These are phyloP conservation scores for Bocquillonia castaneifolia DNA, from an alignment of 441 rosid genomes.

Conservation along the genomic window DNA sequence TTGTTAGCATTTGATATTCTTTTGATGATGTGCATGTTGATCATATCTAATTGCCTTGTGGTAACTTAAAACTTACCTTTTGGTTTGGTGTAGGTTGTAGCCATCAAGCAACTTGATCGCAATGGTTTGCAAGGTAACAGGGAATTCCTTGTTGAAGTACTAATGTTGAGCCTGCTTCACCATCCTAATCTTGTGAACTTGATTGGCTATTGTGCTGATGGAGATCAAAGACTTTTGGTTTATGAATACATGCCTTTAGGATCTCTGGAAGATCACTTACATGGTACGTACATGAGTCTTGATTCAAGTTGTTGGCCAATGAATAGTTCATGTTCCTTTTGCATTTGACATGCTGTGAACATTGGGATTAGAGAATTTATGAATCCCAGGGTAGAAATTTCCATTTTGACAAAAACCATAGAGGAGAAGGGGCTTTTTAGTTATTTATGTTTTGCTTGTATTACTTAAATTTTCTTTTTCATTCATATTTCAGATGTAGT, in stretches of 20 bases:
- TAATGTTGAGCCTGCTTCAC: slow-evolving; percentile 74
- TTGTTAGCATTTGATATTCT: background rate
- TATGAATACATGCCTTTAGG: slow-evolving; percentile 86
- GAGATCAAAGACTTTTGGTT: slow-evolving; percentile 86
- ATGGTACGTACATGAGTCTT: slow-evolving; percentile 39
- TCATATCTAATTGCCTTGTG: background rate
- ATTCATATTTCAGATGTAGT: background rate
- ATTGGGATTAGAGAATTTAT: background rate
- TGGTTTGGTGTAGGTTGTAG: slow-evolving; percentile 55
- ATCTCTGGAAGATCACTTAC: slow-evolving; percentile 75
- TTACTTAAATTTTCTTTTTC: background rate
- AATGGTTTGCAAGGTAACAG: slow-evolving; percentile 84
- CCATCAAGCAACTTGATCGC: slow-evolving; percentile 86
- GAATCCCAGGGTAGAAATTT: background rate
- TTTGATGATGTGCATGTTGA: background rate
- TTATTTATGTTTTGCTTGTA: background rate
- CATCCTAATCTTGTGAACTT: slow-evolving; percentile 84
- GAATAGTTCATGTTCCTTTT: background rate
- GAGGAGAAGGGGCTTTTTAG: background rate
- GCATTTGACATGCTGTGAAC: background rate
- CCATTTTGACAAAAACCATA: background rate
- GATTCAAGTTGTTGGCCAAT: slow-evolving; percentile 8
- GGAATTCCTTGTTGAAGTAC: slow-evolving; percentile 77
- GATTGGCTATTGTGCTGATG: slow-evolving; percentile 80
- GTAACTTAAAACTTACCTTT: slow-evolving; percentile 17